Percentiles rank a stretch among this genome's conserved stretches.
Conservation (phyloP, 2,329 filamentous ascomycete genomes). For the Cercospora zeae-maydis region DNA sequence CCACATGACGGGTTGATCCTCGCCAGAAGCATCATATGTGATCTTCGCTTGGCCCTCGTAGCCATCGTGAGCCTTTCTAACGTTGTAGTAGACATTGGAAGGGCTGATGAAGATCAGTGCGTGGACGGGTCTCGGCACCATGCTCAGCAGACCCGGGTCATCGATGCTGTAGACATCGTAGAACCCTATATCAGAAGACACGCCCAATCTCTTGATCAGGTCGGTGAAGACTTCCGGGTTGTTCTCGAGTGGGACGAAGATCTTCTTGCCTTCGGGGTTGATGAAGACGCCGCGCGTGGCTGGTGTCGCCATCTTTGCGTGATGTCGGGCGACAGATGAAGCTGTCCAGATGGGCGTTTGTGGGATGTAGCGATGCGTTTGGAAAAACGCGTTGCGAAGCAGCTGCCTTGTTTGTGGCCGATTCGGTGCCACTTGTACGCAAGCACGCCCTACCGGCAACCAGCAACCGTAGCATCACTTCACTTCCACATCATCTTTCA, state of each 20-base stretch:
- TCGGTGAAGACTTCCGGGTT: conserved; percentile 54
- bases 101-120: conserved; percentile 55
- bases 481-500: not conserved
- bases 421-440: not conserved
- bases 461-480: not conserved
- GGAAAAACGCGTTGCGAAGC: not conserved
- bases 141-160: conserved; percentile 48
- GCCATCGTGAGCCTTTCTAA: conserved; percentile 44
- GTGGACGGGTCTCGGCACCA: conserved; percentile 53
- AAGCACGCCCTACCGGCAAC: not conserved
- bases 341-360: not conserved
- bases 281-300: conserved; percentile 28
- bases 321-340: not conserved
- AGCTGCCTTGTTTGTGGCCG: not conserved
- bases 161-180: conserved; percentile 54
- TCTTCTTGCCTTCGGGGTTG: conserved; percentile 30
- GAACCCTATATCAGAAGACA: conserved; percentile 48
- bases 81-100: conserved; percentile 39
- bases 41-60: conserved; percentile 34
- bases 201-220: conserved; percentile 49
- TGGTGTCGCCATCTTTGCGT: conserved; percentile 15
- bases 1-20: conserved; percentile 54
- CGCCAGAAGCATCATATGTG: conserved; percentile 47
- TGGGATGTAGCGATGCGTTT: not conserved
- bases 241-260: conserved; percentile 46